phyloP scores from a whole-genome alignment of 2,329 filamentous ascomycete species.

The Penicillium vulpinum region DNA sequence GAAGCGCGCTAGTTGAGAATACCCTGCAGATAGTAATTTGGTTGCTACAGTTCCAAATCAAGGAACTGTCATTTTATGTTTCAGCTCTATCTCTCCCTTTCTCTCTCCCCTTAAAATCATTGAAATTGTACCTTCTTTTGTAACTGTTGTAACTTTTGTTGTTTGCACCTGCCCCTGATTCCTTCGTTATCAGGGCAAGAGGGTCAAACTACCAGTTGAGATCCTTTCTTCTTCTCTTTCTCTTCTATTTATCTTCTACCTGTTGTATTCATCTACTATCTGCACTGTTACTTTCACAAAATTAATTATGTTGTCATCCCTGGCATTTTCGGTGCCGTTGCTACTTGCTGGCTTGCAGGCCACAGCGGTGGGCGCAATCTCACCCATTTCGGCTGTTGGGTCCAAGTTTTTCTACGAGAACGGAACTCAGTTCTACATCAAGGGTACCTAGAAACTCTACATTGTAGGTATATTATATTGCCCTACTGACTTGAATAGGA shows the following conservation, averaged over 20 bases:
- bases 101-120: background rate
- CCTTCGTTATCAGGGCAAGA: background rate
- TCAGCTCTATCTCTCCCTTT: background rate
- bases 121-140: background rate
- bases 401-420: conserved; percentile 84
- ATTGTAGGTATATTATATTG: background rate
- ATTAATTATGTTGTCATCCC: conserved; percentile 24
- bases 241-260: background rate
- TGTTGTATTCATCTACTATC: background rate
- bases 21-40: conserved; percentile 5
- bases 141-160: too few relatives aligned
- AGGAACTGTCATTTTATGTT: conserved; percentile 3
- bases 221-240: background rate
- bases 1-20: conserved; percentile 4
- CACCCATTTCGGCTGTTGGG: conserved; percentile 63
- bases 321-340: conserved; percentile 21
- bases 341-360: conserved; percentile 31
- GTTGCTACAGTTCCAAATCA: conserved; percentile 7
- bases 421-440: conserved; percentile 80
- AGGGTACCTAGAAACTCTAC: conserved; percentile 56
- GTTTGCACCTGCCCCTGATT: conserved; percentile 1
- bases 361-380: conserved; percentile 44
- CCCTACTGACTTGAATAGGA: conserved; percentile 50
- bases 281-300: background rate
- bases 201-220: background rate